Percentiles rank a stretch among this genome's conserved stretches.
These are phyloP conservation scores for Tephrocybe sp. DNA, from an alignment of 768 basidiomycete species.

Conservation along the genomic window DNA sequence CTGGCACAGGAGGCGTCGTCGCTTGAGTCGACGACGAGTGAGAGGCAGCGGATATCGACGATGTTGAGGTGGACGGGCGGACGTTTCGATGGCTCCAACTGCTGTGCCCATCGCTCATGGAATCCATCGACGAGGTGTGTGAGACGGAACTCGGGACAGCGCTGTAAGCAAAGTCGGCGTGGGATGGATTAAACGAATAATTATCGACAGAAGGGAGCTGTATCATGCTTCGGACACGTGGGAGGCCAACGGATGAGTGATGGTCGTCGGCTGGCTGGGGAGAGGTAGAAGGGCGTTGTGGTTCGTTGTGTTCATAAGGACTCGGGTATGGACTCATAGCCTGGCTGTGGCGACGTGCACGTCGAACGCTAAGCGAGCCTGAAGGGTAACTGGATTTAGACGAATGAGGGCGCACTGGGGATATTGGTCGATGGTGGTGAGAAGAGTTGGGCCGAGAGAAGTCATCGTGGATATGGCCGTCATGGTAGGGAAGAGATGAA, in stretches of 20 bases:
- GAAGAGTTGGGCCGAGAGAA: constrained; percentile 76
- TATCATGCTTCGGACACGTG: constrained; percentile 83
- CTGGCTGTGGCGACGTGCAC: constrained; percentile 79
- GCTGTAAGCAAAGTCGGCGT: constrained; percentile 82
- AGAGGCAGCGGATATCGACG: constrained; percentile 73
- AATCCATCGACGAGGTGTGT: constrained; percentile 41
- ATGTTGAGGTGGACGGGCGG: constrained; percentile 77
- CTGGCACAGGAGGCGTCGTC: constrained; percentile 76
- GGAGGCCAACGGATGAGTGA: constrained; percentile 44
- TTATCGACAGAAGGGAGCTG: constrained; percentile 73
- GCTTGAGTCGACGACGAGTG: constrained; percentile 80
- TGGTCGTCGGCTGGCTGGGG: constrained; percentile 66
- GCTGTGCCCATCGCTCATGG: constrained; percentile 44
- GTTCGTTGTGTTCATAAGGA: constrained; percentile 70
- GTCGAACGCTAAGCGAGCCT: constrained; percentile 65
- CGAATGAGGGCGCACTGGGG: constrained; percentile 60
- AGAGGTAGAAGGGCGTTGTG: constrained; percentile 69
- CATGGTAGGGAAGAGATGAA: constrained; percentile 73
- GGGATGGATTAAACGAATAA: constrained; percentile 62
- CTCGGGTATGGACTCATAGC: constrained; percentile 87
- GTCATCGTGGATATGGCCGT: constrained; percentile 53
- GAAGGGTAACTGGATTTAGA: constrained; percentile 59
- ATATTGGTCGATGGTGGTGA: constrained; percentile 74
- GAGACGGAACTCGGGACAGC: constrained; percentile 52
- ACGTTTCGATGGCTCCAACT: constrained; percentile 55